These are phyloP conservation scores for Choiromyces venosus DNA, from an alignment of 495 filamentous ascomycete species.

Conservation along the genomic window DNA sequence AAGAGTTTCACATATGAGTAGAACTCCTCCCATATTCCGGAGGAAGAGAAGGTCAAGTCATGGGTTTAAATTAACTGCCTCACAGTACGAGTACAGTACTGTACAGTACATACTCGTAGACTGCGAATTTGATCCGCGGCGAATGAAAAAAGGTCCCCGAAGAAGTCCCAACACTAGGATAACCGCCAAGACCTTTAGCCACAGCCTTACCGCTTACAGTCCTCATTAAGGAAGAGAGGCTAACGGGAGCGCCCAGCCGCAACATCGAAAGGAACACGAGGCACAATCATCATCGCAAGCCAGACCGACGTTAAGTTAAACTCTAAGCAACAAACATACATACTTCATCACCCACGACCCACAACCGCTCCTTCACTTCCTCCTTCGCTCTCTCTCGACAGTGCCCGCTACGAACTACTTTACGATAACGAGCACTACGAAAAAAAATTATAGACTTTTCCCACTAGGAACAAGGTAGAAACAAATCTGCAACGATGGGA, in stretches of 20 bases:
- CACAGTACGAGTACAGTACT: no score
- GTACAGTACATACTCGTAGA: neutral
- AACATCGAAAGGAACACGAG: neutral
- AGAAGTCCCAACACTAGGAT: neutral
- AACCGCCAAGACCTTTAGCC: neutral
- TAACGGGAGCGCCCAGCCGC: neutral
- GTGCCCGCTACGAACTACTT: neutral
- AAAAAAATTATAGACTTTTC: neutral
- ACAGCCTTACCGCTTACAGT: neutral
- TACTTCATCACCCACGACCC: neutral
- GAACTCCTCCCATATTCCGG: neutral
- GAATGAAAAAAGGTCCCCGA: neutral
- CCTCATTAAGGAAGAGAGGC: neutral
- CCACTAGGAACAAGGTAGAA: neutral
- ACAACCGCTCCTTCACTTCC: neutral
- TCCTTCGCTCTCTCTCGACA: neutral
- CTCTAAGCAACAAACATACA: neutral
- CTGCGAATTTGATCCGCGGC: neutral
- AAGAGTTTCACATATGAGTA: neutral
- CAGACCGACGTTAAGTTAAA: neutral
- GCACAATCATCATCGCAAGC: neutral
- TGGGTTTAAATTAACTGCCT: neutral
- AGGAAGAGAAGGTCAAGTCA: neutral
- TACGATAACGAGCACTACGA: neutral
- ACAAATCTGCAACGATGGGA: constrained; percentile 45